A percentile compares a stretch with the other conserved stretches of the same genome.
Evolutionary conservation across 2,329 filamentous ascomycete species (phyloP).

Genomic region (Colletotrichum sp.): DNA sequence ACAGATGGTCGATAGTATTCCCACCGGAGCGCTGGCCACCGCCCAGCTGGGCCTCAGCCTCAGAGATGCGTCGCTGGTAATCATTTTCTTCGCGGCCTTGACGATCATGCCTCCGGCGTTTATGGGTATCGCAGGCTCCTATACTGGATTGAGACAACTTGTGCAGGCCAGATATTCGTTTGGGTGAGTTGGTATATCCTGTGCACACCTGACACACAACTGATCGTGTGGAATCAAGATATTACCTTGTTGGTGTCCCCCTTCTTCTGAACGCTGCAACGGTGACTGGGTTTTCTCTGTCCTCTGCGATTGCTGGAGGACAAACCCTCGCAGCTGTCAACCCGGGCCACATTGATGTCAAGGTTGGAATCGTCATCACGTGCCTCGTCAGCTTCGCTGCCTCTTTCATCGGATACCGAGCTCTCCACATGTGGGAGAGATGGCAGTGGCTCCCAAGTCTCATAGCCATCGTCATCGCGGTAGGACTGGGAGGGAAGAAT

Average conservation of each 20-base stretch:
- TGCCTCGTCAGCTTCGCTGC: constrained; percentile 57
- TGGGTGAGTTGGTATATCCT: constrained; percentile 39
- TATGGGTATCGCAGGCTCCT: constrained; percentile 58
- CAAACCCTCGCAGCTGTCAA: constrained; percentile 55
- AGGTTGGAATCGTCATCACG: constrained; percentile 62
- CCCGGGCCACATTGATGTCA: constrained; percentile 49
- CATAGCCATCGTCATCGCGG: constrained; percentile 54
- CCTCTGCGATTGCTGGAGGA: constrained; percentile 62
- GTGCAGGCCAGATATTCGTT: constrained; percentile 67
- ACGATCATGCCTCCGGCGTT: constrained; percentile 60
- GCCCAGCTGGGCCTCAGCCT: constrained; percentile 57
- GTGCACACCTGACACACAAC: neutral
- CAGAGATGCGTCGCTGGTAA: constrained; percentile 60
- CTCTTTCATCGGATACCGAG: constrained; percentile 59
- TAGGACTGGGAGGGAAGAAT: constrained; percentile 57
- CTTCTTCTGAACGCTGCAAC: constrained; percentile 62
- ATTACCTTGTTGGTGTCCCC: constrained; percentile 56
- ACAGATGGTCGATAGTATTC: constrained; percentile 42
- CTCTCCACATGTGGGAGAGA: constrained; percentile 59
- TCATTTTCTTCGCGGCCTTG: constrained; percentile 62
- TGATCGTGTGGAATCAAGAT: constrained; percentile 27
- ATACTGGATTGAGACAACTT: constrained; percentile 64
- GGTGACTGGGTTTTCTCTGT: constrained; percentile 61
- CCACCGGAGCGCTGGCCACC: constrained; percentile 64
- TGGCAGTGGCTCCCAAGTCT: constrained; percentile 63